Base-by-base conservation (phyloP, 1,284 basidiomycete species). In the Tylopilus sp. region DNA sequence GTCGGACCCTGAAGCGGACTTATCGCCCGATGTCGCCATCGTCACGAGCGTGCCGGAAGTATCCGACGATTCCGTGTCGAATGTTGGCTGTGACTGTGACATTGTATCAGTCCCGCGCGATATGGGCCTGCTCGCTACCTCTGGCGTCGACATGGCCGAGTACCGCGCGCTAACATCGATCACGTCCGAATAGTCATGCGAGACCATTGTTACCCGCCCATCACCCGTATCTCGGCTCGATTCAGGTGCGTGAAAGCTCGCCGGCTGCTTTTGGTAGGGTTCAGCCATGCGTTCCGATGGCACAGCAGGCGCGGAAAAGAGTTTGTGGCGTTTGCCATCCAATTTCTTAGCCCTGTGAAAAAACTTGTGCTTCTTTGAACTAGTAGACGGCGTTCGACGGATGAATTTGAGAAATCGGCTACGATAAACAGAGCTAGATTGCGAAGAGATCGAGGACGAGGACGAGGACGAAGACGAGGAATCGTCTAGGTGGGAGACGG, bases 41-140 rank as follows among this genome's bases (percentile, higher is more conserved):
- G 48, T 41, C 16, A 66, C 25, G 5, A 68, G 52, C 0, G 62
- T 68, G 8, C 48, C 49, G 28, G 60, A 63, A n/a, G 50, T 39
- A 23, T 65, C 64, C 38, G 61, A 64, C 0, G 46, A 57, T 11
- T 46, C 49, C 2, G 42, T 43, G 41, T 55, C 54, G 3, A 37
- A 48, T 4, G 19, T 43, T 35, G 47, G 34, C 31, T 42, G 54
- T 38, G 48, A 34, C 19, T 48, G 53, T 2, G 39, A 45, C 19
- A 37, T n/a, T 3, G 48, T 51, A 26, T 57, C 51, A 7, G 26
- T 28, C 15, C 3, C 28, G 13, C 34, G 11, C 29, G 28, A 36
- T 9, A 12, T 4, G 9, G 28, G 11, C 28, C 12, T 19, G 44
- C 36, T 35, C 45, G 25, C 34, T n/a, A 12, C 40, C 18, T 30